Conservation (phyloP, 2,329 filamentous ascomycete genomes). For the Curvularia spicifera region DNA sequence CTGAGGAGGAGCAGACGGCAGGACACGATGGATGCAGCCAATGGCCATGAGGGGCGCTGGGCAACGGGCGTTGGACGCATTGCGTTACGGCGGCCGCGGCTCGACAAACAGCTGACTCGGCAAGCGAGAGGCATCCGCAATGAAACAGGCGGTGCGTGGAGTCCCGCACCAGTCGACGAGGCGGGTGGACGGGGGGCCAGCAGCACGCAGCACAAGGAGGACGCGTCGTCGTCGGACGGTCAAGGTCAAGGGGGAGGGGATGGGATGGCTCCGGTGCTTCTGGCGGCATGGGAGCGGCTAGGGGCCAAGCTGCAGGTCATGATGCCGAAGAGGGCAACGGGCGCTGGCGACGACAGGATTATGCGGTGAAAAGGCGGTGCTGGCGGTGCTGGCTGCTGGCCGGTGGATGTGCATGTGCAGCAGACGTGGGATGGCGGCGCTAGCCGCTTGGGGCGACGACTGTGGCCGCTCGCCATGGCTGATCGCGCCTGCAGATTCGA, state of each 20-base stretch:
- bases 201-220: not conserved
- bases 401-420: not conserved
- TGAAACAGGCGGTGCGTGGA: slow-evolving; percentile 30
- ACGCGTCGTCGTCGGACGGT: slow-evolving; percentile 7
- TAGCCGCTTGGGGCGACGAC: slow-evolving; percentile 7
- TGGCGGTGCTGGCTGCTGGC: slow-evolving; percentile 12
- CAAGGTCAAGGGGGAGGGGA: too few relatives aligned
- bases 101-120: slow-evolving; percentile 25
- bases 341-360: slow-evolving; percentile 17
- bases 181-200: slow-evolving; percentile 10
- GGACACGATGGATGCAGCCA: slow-evolving; percentile 32
- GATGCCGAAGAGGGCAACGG: slow-evolving; percentile 11
- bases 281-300: slow-evolving; percentile 13
- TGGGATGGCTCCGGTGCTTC: not conserved
- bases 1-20: slow-evolving; percentile 25
- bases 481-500: slow-evolving; percentile 29
- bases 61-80: slow-evolving; percentile 31
- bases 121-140: slow-evolving; percentile 18
- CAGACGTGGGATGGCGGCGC: slow-evolving; percentile 15
- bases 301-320: slow-evolving; percentile 22
- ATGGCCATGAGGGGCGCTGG: slow-evolving; percentile 37
- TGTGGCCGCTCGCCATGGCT: slow-evolving; percentile 17
- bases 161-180: slow-evolving; percentile 14
- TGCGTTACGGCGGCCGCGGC: slow-evolving; percentile 23
- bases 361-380: slow-evolving; percentile 27